phyloP scores from a whole-genome alignment of 2,329 filamentous ascomycete species.

The Neopestalotiopsis sp. region DNA sequence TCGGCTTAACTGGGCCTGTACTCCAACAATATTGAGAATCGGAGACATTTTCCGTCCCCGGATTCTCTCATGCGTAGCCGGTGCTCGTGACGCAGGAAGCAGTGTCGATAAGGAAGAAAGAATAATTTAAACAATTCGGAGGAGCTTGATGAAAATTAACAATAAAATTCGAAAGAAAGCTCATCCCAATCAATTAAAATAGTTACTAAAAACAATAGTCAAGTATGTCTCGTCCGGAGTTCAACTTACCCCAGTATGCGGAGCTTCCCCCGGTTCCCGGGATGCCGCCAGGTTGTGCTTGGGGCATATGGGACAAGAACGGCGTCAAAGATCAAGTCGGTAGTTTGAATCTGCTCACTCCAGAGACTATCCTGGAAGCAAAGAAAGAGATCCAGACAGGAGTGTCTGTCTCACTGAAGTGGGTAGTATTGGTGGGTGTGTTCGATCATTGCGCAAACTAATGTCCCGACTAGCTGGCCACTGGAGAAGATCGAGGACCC shows the following conservation, averaged over 20 bases:
- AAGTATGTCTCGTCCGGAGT: background rate
- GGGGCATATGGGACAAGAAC: background rate
- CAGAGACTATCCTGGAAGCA: background rate
- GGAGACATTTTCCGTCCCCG: background rate
- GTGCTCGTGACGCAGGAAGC: background rate
- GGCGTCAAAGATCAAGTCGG: background rate
- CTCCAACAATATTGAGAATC: background rate
- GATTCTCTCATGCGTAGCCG: background rate
- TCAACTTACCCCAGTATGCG: background rate
- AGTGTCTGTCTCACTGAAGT: background rate
- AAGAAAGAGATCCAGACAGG: background rate
- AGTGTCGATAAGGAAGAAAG: background rate
- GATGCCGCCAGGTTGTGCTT: background rate
- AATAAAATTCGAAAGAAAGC: background rate
- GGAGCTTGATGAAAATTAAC: background rate
- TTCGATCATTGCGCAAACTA: background rate
- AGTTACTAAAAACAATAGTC: background rate
- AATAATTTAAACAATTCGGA: background rate
- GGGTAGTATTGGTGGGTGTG: background rate
- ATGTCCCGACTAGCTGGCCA: background rate
- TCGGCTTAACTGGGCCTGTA: background rate
- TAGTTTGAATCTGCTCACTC: background rate
- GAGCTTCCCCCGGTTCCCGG: background rate
- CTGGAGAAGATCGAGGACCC: background rate
- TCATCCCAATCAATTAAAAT: background rate